phyloP scores from a whole-genome alignment of 495 filamentous ascomycete genomes.

The Aspergillus asperescens region DNA sequence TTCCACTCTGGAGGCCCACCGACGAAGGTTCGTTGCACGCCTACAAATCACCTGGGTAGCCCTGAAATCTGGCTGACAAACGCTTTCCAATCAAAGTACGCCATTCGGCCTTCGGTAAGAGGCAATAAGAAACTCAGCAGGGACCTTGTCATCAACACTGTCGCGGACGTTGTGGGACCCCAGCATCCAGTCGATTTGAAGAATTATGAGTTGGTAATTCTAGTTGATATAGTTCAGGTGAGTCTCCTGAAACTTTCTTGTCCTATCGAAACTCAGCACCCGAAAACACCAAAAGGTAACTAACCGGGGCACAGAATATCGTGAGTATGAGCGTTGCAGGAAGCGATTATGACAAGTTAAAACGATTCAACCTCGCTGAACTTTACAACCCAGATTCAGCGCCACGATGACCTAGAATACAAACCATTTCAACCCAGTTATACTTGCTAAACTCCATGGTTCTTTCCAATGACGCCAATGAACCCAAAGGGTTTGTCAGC shows the following conservation, averaged over 20 bases:
- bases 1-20: conserved; percentile 57
- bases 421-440: not conserved
- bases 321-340: conserved; percentile 75
- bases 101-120: conserved; percentile 79
- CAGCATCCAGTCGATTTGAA: conserved; percentile 79
- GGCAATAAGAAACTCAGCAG: conserved; percentile 72
- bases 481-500: too few species aligned
- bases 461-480: not conserved
- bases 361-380: conserved; percentile 18
- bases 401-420: not conserved
- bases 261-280: not conserved
- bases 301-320: conserved; percentile 50
- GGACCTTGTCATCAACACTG: conserved; percentile 68
- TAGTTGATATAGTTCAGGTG: conserved; percentile 88
- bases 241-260: conserved; percentile 18
- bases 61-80: not conserved
- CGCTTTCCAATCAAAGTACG: conserved; percentile 54
- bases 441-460: not conserved
- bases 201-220: conserved; percentile 74
- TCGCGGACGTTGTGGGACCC: conserved; percentile 62
- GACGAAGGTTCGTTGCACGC: conserved; percentile 40
- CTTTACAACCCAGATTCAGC: conserved; percentile 10
- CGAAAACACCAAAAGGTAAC: conserved; percentile 2
- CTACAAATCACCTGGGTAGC: not conserved
- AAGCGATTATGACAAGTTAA: conserved; percentile 54